Evolutionary conservation across 805 yeast genomes (phyloP), one percentile per base, ranked within the genome.

Genomic region (Saccharomyces jurei): DNA sequence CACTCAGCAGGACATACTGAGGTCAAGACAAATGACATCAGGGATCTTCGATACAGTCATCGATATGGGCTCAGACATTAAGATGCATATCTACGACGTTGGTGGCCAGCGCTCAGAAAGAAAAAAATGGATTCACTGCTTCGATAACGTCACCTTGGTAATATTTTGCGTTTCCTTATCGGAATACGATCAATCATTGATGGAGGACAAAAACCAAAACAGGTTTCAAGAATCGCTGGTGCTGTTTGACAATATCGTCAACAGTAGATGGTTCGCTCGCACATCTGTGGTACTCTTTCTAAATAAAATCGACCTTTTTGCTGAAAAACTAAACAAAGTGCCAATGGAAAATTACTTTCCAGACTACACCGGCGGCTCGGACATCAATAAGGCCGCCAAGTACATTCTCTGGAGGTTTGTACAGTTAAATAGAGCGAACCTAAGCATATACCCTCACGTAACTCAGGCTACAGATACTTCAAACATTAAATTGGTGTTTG

Each of bases 31-130:
- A 67, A 91, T 89, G 72, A 91, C 97, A 0, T 86, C 96, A 0
- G 97, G 97, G 71, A 88, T 91, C 25, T 88, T 84, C 63, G 97
- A 90, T 67, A 83, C 89, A 55, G 77, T 80, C 54, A 87, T 91
- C 63, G 83, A 82, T 56, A 79, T 90, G 81, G 89, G 87, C 48
- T 83, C 82, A 28, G 61, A 60, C 49, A 67, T 84, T 46, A 78
- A 79, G 61, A 72, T 85, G 50, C 87, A 83, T 62, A 75, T 86
- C 62, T 83, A 76, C 65, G 97, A 91, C 69, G 97, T 91, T 50
- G 97, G 97, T 58, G 97, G 97, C 1, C 99, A 94, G 71, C 77
- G 99, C 63, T 83, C 95, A 2, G 99, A 94, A 74, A 83, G 99
- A 52, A 88, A 87, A 65, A 92, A 94, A 71, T 94, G 99, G 99